Conservation (phyloP, 2,329 filamentous ascomycete species). For the Diplodia seriata region DNA sequence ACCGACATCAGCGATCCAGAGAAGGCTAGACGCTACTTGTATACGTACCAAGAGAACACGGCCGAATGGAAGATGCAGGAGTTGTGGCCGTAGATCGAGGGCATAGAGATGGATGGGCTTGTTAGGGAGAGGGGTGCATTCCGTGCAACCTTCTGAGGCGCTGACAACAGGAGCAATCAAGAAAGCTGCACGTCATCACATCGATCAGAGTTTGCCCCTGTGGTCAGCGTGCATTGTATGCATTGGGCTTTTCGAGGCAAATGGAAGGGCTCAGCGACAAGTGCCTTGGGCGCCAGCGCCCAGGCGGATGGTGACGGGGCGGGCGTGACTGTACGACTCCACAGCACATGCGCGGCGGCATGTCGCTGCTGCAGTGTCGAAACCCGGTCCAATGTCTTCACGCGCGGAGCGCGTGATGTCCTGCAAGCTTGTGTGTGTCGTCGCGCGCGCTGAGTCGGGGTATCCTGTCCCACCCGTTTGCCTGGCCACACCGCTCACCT, state of each 20-base stretch:
- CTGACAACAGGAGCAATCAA: conserved; percentile 21
- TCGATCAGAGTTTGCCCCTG: conserved; percentile 16
- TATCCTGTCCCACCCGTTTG: conserved; percentile 9
- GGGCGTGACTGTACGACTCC: conserved; percentile 4
- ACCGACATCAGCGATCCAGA: conserved; percentile 73
- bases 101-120: background rate
- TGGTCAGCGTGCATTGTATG: conserved; percentile 3
- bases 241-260: background rate
- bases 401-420: conserved; percentile 21
- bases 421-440: conserved; percentile 6
- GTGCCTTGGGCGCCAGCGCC: background rate
- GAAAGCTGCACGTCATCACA: conserved; percentile 18
- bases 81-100: conserved; percentile 45
- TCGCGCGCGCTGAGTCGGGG: conserved; percentile 3
- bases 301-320: background rate
- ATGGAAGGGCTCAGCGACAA: background rate
- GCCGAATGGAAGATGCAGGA: conserved; percentile 64
- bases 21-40: conserved; percentile 69
- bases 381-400: conserved; percentile 23
- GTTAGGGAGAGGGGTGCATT: conserved; percentile 27
- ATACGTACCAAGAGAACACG: conserved; percentile 63
- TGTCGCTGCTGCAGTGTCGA: conserved; percentile 9
- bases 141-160: conserved; percentile 30
- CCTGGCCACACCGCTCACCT: conserved; percentile 15
- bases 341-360: conserved; percentile 6